Evolutionary conservation across 192 early-diverging fungal genomes (phyloP), one percentile per base, ranked within the genome.

Genomic region (Backusella macrospora): DNA sequence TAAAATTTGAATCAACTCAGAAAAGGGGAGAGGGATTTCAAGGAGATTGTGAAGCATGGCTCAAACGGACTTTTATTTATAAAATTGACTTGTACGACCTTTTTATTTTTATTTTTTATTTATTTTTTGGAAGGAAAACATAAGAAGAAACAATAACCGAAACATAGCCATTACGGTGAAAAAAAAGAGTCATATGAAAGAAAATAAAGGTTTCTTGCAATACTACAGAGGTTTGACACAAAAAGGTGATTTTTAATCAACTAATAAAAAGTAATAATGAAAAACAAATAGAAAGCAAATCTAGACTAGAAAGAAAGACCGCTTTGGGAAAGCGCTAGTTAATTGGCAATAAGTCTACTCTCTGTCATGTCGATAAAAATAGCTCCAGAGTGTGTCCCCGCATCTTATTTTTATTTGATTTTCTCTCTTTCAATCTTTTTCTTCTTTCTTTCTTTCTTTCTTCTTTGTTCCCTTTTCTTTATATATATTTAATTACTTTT

Each of bases 271-370:
- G 29, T 34, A 34, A 34, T 34, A 34, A 34, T 59, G 26, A 59
- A 26, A 23, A 59, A 59, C n/a, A 52, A 59, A 23, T 59, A 59
- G 52, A 59, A 59, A 13, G 26, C 52, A 59, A 59, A 59, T 59
- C 52, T 59, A 59, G 52, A 59, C 52, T 59, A 59, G 52, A 59
- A 59, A 59, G 52, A 59, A 59, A 59, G 52, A 59, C 52, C 52
- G 52, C 52, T 59, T 59, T 59, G 52, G 52, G 52, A 59, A 59
- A 59, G 52, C 13, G 52, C 21, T 59, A 59, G 52, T 59, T 59
- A 59, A 59, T 59, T 59, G 21, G 18, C 52, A 59, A 59, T 59
- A 26, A 59, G 52, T 59, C 26, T 59, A 5, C 13, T 59, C 52
- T 59, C 21, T 59, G 21, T 23, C 26, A 23, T 9, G 10, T 59